phyloP scores from a whole-genome alignment of 257 asterid genomes.

The Dorcoceras hygrometricum region DNA sequence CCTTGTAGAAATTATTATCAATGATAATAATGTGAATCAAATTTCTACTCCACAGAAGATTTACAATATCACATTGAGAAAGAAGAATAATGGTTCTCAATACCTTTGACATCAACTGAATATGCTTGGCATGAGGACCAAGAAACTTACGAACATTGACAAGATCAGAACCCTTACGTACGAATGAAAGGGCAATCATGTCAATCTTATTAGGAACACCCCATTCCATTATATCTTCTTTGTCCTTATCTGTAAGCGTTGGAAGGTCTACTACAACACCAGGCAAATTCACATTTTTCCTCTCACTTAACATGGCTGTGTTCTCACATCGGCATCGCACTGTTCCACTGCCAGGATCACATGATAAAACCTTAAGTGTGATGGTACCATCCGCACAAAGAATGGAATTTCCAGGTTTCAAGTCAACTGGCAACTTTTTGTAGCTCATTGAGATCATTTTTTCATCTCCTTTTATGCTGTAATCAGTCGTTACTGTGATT shows the following conservation, averaged over 20 bases:
- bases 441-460: constrained; percentile 71
- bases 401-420: constrained; percentile 67
- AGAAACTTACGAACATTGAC: constrained; percentile 77
- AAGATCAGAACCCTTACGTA: constrained; percentile 86
- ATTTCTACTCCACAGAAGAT: neutral
- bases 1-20: no score
- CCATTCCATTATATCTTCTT: constrained; percentile 78
- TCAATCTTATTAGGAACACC: constrained; percentile 84
- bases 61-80: neutral
- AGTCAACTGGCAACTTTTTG: constrained; percentile 61
- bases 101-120: constrained; percentile 83
- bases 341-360: constrained; percentile 57
- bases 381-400: constrained; percentile 84
- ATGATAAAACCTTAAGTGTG: constrained; percentile 63
- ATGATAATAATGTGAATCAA: no score
- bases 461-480: constrained; percentile 68
- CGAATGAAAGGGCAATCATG: constrained; percentile 88
- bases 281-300: constrained; percentile 80
- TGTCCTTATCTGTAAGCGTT: constrained; percentile 80
- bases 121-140: constrained; percentile 67
- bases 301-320: constrained; percentile 77
- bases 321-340: constrained; percentile 78
- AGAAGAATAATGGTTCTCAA: neutral
- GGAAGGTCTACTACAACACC: constrained; percentile 91
- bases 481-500: constrained; percentile 66